These are phyloP conservation scores for Penicillium sp. DNA, from an alignment of 2,329 filamentous ascomycete species.

Conservation along the genomic window DNA sequence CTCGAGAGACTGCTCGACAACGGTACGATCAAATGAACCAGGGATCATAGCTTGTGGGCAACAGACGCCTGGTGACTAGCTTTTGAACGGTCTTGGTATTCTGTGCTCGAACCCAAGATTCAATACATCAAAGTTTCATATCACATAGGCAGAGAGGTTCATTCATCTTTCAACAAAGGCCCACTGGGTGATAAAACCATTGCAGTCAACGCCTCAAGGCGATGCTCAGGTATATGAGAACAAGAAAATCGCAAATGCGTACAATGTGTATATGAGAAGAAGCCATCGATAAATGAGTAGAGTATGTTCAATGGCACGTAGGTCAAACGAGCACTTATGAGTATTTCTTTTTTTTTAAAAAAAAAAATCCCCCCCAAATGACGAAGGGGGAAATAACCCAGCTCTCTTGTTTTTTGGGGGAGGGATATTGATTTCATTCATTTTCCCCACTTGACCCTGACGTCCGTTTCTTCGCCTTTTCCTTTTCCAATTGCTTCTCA, in stretches of 20 bases:
- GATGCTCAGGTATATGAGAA: constrained; percentile 10
- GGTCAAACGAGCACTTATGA: no score
- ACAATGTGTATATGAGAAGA: constrained; percentile 8
- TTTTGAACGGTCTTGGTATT: no score
- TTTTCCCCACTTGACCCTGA: constrained; percentile 6
- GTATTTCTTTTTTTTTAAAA: background rate
- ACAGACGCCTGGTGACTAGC: no score
- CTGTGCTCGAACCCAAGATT: no score
- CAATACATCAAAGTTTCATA: background rate
- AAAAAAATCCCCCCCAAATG: background rate
- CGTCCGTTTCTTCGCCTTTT: constrained; percentile 22
- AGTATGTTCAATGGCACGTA: constrained; percentile 8
- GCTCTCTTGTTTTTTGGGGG: no score
- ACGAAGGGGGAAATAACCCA: no score
- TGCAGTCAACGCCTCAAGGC: constrained; percentile 3
- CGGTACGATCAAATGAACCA: constrained; percentile 41
- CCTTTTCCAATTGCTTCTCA: constrained; percentile 36
- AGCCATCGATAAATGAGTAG: constrained; percentile 13
- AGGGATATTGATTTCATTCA: background rate
- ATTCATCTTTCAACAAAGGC: no score
- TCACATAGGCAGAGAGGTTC: background rate
- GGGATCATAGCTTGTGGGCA: constrained; percentile 1
- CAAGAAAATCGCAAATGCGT: constrained; percentile 16
- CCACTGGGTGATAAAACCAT: constrained; percentile 2
- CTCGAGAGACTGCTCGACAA: constrained; percentile 42